Evolutionary conservation across 73 alveolate species (phyloP), one percentile per base, ranked within the genome.

Genomic region (Paramecium biaurelia): DNA sequence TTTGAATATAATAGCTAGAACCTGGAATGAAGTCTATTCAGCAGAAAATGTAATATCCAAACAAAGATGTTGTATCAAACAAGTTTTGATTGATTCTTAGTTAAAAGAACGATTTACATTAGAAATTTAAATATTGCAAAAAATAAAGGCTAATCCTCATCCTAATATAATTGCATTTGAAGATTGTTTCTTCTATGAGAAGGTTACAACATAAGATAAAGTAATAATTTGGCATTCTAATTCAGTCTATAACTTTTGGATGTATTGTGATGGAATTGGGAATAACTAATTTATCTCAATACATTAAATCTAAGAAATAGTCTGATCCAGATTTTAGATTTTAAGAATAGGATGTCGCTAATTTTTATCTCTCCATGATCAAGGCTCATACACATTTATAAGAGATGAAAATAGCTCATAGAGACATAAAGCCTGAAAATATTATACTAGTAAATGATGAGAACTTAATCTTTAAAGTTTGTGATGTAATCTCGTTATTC

Each of bases 341-440:
- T 45, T 12, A 43, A 20, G 76, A 41, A 2, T 20, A 79, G 15
- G 45, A 79, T 38, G 76, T 79, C 6, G 90, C 76, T 14, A 63
- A 79, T 24, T 79, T 79, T 34, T 42, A n/a, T 14, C 6, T 47
- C 10, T 12, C 24, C 5, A 79, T 79, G 90, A 79, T 79, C 18
- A 45, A 47, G 21, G 90, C 90, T 5, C 56, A 30, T 79, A n/a
- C 20, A 24, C 90, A 79, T 79, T 18, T 79, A 1, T 79, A 79
- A 45, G 56, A 63, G 26, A 18, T 79, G 41, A 45, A 79, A 14
- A 47, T 79, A 0, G 90, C 90, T 5, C 90, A 79, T 47, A 38
- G 90, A 43, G 90, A 79, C 43, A 79, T 79, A 9, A 79, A 79
- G 14, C 90, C 90, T 10, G 90, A 79, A 45, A 79, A 79, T 79